A percentile compares a stretch with the other conserved stretches of the same genome.
These are phyloP conservation scores for Daedaleopsis sinensis DNA, from an alignment of 768 basidiomycete genomes.

Conservation along the genomic window DNA sequence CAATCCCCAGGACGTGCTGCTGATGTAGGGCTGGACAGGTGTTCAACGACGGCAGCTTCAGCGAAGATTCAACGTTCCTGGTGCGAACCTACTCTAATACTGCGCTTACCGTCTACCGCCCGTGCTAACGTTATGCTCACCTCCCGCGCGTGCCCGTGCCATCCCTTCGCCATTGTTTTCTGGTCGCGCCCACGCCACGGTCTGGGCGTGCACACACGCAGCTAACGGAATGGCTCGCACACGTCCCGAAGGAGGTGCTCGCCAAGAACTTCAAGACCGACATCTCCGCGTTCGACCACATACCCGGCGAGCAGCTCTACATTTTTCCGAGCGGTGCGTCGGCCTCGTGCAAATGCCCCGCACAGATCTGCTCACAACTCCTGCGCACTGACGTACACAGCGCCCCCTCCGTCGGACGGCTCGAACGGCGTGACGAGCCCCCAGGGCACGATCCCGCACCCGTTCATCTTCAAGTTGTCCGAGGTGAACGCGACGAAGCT, in stretches of 20 bases:
- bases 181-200: slow-evolving; percentile 53
- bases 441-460: slow-evolving; percentile 49
- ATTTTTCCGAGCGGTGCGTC: slow-evolving; percentile 48
- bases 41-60: slow-evolving; percentile 55
- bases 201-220: slow-evolving; percentile 22
- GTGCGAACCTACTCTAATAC: slow-evolving; percentile 19
- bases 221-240: slow-evolving; percentile 69
- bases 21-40: slow-evolving; percentile 18
- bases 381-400: neutral
- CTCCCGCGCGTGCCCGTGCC: neutral
- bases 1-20: neutral
- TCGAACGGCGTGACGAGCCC: slow-evolving; percentile 47
- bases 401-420: slow-evolving; percentile 23
- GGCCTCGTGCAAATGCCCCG: neutral
- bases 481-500: slow-evolving; percentile 44
- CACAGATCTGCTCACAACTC: neutral
- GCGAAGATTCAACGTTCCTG: slow-evolving; percentile 55
- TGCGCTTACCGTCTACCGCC: neutral
- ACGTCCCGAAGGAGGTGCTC: slow-evolving; percentile 58
- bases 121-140: neutral
- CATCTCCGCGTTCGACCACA: slow-evolving; percentile 53
- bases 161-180: neutral
- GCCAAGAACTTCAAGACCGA: slow-evolving; percentile 64
- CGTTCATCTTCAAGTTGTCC: slow-evolving; percentile 59
- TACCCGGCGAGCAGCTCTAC: slow-evolving; percentile 57